Evolutionary conservation across 306 rosid genomes (phyloP).

Genomic region (Herpetospermum pedunculosum): DNA sequence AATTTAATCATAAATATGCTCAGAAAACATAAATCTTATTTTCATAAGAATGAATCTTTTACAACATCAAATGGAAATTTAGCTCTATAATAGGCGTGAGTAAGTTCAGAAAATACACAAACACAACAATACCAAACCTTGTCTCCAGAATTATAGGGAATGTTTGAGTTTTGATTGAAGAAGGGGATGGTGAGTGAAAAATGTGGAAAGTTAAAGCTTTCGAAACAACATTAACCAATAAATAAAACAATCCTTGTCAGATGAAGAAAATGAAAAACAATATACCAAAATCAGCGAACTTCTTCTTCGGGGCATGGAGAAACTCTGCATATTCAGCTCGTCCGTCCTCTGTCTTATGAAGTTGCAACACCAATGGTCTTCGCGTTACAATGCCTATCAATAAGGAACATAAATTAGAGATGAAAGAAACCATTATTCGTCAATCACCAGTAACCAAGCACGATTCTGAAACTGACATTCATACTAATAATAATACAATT

Average conservation of each 20-base stretch:
- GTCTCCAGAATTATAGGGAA: not conserved
- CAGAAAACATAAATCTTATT: no score
- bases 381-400: conserved; percentile 82
- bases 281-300: conserved; percentile 69
- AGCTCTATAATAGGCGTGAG: not conserved
- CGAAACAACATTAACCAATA: not conserved
- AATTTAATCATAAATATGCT: not conserved
- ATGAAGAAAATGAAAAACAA: not conserved
- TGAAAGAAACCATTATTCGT: not conserved
- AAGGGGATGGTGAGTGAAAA: not conserved
- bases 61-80: not conserved
- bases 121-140: not conserved
- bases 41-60: not conserved
- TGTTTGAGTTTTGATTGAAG: not conserved
- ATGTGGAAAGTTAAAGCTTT: not conserved
- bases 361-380: conserved; percentile 92
- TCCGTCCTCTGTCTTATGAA: conserved; percentile 68
- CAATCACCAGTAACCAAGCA: not conserved
- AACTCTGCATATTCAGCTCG: conserved; percentile 84
- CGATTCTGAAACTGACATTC: not conserved
- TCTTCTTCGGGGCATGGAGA: conserved; percentile 83
- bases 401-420: not conserved
- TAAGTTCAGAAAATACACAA: not conserved
- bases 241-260: not conserved
- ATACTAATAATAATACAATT: not conserved